These are phyloP conservation scores for Tulasnella sp. DNA, from an alignment of 768 basidiomycete species.

Conservation along the genomic window DNA sequence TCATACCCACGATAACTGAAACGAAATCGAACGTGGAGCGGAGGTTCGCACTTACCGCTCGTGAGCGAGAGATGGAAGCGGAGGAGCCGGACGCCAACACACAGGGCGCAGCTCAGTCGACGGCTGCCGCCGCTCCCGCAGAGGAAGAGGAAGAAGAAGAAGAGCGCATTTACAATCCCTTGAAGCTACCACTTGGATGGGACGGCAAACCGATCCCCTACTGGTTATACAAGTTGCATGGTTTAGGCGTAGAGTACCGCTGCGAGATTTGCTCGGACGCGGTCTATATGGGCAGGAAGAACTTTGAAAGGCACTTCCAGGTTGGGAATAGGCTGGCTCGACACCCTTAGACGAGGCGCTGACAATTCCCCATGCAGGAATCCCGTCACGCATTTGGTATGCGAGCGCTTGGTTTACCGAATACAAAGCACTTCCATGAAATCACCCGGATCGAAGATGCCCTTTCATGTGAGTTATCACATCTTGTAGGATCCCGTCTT, in stretches of 20 bases:
- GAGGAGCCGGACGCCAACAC: constrained; percentile 54
- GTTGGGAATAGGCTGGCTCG: constrained; percentile 38
- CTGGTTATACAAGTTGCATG: constrained; percentile 97
- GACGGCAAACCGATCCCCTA: constrained; percentile 99
- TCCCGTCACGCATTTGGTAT: constrained; percentile 96
- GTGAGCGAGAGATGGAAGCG: constrained; percentile 91
- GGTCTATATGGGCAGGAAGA: constrained; percentile 98
- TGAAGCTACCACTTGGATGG: constrained; percentile 95
- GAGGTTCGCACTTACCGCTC: constrained; percentile 92
- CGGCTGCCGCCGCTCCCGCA: constrained; percentile 46
- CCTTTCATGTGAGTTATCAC: constrained; percentile 65
- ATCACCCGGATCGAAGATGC: constrained; percentile 97
- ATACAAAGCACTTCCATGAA: constrained; percentile 99
- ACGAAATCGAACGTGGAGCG: constrained; percentile 97
- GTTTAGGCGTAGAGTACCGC: constrained; percentile 93
- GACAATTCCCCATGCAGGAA: constrained; percentile 50
- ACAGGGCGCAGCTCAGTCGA: constrained; percentile 45
- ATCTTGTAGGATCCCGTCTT: background rate
- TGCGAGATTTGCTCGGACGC: constrained; percentile 98
- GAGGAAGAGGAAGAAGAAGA: constrained; percentile 88
- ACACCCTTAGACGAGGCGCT: background rate
- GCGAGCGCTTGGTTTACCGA: constrained; percentile 93
- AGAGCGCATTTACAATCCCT: constrained; percentile 94
- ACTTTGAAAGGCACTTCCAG: constrained; percentile 95
- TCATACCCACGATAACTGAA: constrained; percentile 69